phyloP scores from a whole-genome alignment of 2,329 filamentous ascomycete species.

The Pyricularia grisea region DNA sequence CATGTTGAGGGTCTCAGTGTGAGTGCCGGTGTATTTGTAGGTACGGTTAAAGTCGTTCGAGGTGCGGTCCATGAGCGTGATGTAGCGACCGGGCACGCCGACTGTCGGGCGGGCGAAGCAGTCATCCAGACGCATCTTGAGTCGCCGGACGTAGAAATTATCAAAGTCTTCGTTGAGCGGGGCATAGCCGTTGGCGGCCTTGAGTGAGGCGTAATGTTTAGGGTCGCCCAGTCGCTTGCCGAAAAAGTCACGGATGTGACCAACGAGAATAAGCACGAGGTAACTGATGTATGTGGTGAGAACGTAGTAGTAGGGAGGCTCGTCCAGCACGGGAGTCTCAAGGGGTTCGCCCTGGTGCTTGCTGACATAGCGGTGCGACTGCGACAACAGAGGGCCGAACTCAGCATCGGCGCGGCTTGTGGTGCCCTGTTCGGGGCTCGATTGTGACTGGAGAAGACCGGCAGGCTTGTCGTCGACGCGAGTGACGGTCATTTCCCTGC shows the following conservation, averaged over 20 bases:
- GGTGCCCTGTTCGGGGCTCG: neutral
- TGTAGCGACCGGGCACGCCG: constrained; percentile 87
- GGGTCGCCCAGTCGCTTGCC: constrained; percentile 88
- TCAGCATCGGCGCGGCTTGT: constrained; percentile 68
- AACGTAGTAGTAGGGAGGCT: constrained; percentile 93
- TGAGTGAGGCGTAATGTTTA: constrained; percentile 72
- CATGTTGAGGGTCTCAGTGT: constrained; percentile 93
- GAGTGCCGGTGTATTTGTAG: constrained; percentile 82
- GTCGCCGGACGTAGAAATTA: constrained; percentile 88
- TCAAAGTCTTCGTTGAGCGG: constrained; percentile 97
- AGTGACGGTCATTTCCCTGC: constrained; percentile 66
- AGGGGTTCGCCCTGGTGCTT: constrained; percentile 75
- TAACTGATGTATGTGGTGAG: constrained; percentile 98
- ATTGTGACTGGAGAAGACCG: constrained; percentile 67
- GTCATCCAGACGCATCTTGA: constrained; percentile 94
- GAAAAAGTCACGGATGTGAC: constrained; percentile 94
- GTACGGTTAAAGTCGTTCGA: constrained; percentile 87
- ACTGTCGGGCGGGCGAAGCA: constrained; percentile 90
- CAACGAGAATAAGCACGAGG: constrained; percentile 87
- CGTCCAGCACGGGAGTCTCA: constrained; percentile 78
- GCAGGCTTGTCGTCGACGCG: constrained; percentile 18
- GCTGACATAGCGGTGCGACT: constrained; percentile 81
- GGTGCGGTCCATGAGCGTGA: constrained; percentile 83
- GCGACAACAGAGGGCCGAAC: constrained; percentile 76
- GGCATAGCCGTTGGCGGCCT: constrained; percentile 79